Conservation (phyloP, 352 stramenopile genomes). For the Pythium coloratum region DNA sequence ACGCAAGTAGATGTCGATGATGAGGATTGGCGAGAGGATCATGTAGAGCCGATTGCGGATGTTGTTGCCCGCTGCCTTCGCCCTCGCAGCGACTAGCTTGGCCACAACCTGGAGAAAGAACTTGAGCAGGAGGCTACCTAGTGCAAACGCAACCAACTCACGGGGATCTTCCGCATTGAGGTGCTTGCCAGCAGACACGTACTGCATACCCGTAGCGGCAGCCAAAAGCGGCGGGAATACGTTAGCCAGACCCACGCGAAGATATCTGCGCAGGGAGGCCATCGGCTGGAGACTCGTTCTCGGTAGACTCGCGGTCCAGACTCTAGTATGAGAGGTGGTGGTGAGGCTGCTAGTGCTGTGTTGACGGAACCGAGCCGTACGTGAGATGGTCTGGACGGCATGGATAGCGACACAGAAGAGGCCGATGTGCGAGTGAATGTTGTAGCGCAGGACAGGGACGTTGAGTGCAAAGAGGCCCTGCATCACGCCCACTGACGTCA, state of each 20-base stretch:
- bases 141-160: background rate
- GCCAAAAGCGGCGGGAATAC: background rate
- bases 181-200: background rate
- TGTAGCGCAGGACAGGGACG: background rate
- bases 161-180: background rate
- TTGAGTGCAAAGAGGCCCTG: background rate
- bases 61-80: background rate
- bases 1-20: background rate
- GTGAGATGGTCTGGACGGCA: background rate
- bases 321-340: background rate
- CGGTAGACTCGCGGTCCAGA: background rate
- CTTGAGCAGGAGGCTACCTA: background rate
- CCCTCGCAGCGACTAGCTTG: background rate
- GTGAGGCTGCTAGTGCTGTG: background rate
- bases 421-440: background rate
- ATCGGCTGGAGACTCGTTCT: background rate
- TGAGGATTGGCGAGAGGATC: background rate
- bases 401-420: background rate
- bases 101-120: background rate
- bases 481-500: background rate
- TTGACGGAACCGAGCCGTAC: background rate
- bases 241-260: background rate
- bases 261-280: background rate
- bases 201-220: background rate
- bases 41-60: constrained; percentile 1